These are phyloP conservation scores for Hanseniaspora lachancei DNA, from an alignment of 805 yeast species.

Conservation along the genomic window DNA sequence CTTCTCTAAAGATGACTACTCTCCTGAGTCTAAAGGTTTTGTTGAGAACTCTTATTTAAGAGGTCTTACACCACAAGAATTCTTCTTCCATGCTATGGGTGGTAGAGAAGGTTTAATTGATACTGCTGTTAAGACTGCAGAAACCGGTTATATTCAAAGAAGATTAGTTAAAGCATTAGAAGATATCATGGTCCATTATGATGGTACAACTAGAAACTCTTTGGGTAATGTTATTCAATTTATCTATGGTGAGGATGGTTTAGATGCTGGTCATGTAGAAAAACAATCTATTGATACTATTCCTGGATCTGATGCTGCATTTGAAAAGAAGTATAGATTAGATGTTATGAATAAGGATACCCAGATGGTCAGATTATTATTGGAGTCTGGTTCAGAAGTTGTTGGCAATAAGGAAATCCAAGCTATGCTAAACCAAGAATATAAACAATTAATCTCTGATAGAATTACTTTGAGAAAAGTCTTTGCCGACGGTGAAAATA, in stretches of 20 bases:
- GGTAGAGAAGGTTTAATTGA: constrained; percentile 99
- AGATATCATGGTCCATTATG: constrained; percentile 95
- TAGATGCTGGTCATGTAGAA: constrained; percentile 96
- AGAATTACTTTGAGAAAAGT: constrained; percentile 70
- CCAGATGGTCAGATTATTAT: constrained; percentile 52
- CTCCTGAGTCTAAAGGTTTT: constrained; percentile 96
- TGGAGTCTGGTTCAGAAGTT: constrained; percentile 85
- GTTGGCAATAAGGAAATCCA: constrained; percentile 81
- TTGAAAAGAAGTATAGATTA: constrained; percentile 72
- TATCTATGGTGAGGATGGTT: constrained; percentile 96
- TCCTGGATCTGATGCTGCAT: constrained; percentile 77
- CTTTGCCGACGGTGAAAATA: constrained; percentile 85
- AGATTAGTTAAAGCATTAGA: constrained; percentile 93
- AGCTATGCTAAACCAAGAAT: constrained; percentile 69
- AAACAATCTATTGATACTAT: constrained; percentile 90
- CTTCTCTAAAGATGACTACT: constrained; percentile 94
- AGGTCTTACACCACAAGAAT: constrained; percentile 97
- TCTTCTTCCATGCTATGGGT: constrained; percentile 99
- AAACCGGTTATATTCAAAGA: constrained; percentile 96
- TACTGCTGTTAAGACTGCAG: constrained; percentile 98
- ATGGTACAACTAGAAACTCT: constrained; percentile 95
- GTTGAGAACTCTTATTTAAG: constrained; percentile 93
- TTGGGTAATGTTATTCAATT: constrained; percentile 93
- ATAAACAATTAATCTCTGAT: constrained; percentile 59
- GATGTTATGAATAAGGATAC: constrained; percentile 64